Conservation (phyloP, 2,329 filamentous ascomycete species). For the Chaetomiaceae sp. region DNA sequence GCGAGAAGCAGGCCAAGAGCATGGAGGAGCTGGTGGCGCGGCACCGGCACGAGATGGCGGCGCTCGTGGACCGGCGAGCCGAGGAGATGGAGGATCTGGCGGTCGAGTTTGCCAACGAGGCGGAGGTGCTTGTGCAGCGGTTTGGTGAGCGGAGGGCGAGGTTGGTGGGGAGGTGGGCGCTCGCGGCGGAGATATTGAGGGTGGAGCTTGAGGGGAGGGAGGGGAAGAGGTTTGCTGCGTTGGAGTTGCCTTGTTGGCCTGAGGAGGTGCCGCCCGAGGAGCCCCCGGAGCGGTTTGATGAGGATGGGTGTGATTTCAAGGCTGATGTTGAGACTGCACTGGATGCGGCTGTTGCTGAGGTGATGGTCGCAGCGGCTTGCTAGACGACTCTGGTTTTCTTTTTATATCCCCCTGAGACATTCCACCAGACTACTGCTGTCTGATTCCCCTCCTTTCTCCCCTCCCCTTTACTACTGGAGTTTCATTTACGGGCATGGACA, state of each 20-base stretch:
- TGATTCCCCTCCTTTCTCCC: no score
- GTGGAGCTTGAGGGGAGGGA: constrained; percentile 47
- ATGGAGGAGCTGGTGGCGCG: constrained; percentile 55
- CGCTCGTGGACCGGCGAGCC: constrained; percentile 42
- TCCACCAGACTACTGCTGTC: no score
- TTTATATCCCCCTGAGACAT: no score
- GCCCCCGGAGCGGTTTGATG: not conserved
- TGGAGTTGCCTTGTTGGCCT: constrained; percentile 40
- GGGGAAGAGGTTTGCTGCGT: constrained; percentile 40
- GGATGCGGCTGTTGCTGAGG: no score
- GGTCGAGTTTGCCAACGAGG: constrained; percentile 45
- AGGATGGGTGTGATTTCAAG: not conserved
- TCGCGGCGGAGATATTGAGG: constrained; percentile 50
- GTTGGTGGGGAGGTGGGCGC: constrained; percentile 47
- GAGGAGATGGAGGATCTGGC: constrained; percentile 48
- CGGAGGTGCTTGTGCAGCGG: constrained; percentile 41
- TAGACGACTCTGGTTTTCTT: no score
- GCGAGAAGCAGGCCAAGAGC: constrained; percentile 58
- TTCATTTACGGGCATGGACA: no score
- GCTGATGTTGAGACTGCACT: no score
- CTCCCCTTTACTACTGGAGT: no score
- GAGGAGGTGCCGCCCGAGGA: not conserved
- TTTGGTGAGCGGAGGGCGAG: constrained; percentile 44
- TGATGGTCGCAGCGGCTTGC: no score
- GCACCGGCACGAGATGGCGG: constrained; percentile 49